These are phyloP conservation scores for Drechslera avenae DNA, from an alignment of 2,329 filamentous ascomycete genomes.

Conservation along the genomic window DNA sequence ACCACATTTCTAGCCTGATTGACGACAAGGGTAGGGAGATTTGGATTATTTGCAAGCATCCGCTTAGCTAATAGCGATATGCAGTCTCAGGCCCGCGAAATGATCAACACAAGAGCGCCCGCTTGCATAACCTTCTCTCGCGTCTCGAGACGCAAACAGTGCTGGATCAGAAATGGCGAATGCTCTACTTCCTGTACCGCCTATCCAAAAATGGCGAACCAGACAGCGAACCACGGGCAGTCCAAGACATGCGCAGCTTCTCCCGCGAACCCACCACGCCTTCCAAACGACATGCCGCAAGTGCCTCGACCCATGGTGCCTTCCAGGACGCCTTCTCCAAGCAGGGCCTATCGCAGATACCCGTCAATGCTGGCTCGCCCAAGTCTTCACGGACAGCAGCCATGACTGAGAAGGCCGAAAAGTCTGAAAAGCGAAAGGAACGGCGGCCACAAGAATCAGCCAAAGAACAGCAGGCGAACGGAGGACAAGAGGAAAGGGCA, in stretches of 20 bases:
- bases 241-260: slow-evolving; percentile 21
- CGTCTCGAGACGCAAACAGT: slow-evolving; percentile 88
- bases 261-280: slow-evolving; percentile 35
- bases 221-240: slow-evolving; percentile 5
- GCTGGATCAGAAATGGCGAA: slow-evolving; percentile 94
- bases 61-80: slow-evolving; percentile 15
- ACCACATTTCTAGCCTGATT: slow-evolving; percentile 91
- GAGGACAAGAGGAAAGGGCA: slow-evolving; percentile 10
- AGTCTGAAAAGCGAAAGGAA: slow-evolving; percentile 35
- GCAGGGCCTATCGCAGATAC: slow-evolving; percentile 51
- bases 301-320: slow-evolving; percentile 17
- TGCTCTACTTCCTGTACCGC: slow-evolving; percentile 87
- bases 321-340: slow-evolving; percentile 57
- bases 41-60: too few species aligned
- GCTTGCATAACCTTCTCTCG: slow-evolving; percentile 90
- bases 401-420: slow-evolving; percentile 30
- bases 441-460: slow-evolving; percentile 28
- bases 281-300: slow-evolving; percentile 29
- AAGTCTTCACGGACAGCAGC: slow-evolving; percentile 29
- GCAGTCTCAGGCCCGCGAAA: slow-evolving; percentile 73
- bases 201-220: slow-evolving; percentile 65
- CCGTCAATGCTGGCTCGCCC: slow-evolving; percentile 40
- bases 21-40: slow-evolving; percentile 69
- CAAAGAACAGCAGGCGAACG: slow-evolving; percentile 34
- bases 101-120: slow-evolving; percentile 71